Conservation (phyloP, 1,284 basidiomycete genomes). For the Trichosporon sp. region DNA sequence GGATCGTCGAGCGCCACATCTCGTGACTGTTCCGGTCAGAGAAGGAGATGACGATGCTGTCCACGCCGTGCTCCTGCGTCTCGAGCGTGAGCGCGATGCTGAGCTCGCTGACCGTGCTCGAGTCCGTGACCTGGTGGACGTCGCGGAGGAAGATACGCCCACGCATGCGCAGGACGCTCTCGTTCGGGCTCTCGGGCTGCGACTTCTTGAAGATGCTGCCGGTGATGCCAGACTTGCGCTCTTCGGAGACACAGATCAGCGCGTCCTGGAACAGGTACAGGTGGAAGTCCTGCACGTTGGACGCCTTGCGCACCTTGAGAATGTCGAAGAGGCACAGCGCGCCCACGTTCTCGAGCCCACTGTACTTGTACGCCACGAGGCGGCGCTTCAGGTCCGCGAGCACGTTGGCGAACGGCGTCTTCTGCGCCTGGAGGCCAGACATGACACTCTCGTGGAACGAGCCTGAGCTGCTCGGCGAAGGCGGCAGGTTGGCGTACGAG, state of each 20-base stretch:
- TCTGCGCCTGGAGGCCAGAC: conserved; percentile 26
- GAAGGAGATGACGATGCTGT: conserved; percentile 93
- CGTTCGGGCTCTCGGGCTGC: background rate
- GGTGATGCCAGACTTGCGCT: conserved; percentile 67
- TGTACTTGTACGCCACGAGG: conserved; percentile 92
- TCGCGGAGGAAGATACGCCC: conserved; percentile 93
- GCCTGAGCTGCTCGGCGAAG: conserved; percentile 40
- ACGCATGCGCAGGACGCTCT: conserved; percentile 75
- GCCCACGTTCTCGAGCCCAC: conserved; percentile 79
- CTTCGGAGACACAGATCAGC: conserved; percentile 93
- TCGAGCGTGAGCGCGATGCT: conserved; percentile 93
- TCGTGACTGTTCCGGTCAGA: conserved; percentile 84
- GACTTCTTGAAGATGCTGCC: conserved; percentile 38
- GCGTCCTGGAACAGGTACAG: conserved; percentile 97
- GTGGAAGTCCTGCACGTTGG: conserved; percentile 84
- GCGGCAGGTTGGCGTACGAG: conserved; percentile 43
- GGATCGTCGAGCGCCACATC: conserved; percentile 80
- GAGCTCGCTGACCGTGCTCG: conserved; percentile 74
- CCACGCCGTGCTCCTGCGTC: conserved; percentile 72
- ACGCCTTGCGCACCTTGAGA: conserved; percentile 80
- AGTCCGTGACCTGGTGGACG: conserved; percentile 81
- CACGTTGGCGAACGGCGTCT: conserved; percentile 67
- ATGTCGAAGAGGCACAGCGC: conserved; percentile 87
- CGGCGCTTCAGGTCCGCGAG: conserved; percentile 83
- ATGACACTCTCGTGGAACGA: conserved; percentile 28